Evolutionary conservation across 352 stramenopile genomes (phyloP).

Genomic region (Aphanomyces cochlioides): DNA sequence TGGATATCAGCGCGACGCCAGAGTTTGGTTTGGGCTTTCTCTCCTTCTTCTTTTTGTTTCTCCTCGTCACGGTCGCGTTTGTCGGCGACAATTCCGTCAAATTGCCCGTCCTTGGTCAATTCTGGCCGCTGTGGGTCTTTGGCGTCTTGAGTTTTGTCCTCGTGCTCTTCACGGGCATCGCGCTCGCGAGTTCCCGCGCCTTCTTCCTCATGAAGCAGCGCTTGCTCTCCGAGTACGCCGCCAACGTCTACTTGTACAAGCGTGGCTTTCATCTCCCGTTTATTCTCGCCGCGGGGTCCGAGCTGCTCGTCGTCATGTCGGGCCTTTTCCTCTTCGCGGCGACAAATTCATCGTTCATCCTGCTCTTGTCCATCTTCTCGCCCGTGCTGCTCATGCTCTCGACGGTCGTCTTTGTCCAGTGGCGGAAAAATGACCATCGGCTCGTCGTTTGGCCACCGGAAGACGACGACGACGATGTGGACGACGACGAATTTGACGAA

Average conservation of each 20-base stretch:
- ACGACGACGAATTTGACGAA: constrained; percentile 73
- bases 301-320: constrained; percentile 78
- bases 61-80: constrained; percentile 76
- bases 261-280: constrained; percentile 61
- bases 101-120: constrained; percentile 53
- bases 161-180: constrained; percentile 69
- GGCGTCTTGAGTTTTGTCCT: constrained; percentile 77
- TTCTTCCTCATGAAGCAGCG: constrained; percentile 81
- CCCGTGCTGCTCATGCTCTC: constrained; percentile 76
- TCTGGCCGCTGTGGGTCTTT: constrained; percentile 85
- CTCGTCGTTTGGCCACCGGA: constrained; percentile 78
- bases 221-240: constrained; percentile 68
- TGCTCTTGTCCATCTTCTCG: constrained; percentile 69
- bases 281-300: constrained; percentile 69
- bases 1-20: constrained; percentile 70
- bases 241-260: constrained; percentile 71
- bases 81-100: constrained; percentile 43
- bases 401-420: constrained; percentile 69
- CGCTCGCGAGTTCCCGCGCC: constrained; percentile 65
- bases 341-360: constrained; percentile 70
- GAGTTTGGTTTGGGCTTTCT: constrained; percentile 80
- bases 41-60: constrained; percentile 83
- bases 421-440: constrained; percentile 77
- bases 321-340: constrained; percentile 78
- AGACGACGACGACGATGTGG: constrained; percentile 70